Conservation (phyloP, 2,329 filamentous ascomycete genomes). For the Sclerotinia trifoliorum region DNA sequence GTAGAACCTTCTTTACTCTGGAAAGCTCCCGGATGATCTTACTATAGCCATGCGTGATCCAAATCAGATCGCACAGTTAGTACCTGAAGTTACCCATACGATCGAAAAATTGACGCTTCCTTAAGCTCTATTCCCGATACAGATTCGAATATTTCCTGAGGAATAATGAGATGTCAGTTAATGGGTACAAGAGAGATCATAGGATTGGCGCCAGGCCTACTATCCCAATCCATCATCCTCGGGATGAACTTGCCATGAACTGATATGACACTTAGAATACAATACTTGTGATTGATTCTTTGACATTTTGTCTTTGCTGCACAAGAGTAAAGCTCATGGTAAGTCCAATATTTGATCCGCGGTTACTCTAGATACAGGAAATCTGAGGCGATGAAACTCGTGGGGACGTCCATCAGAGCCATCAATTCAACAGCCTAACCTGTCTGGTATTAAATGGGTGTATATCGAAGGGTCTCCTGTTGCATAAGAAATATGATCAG, state of each 20-base stretch:
- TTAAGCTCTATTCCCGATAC: slow-evolving; percentile 22
- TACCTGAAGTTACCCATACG: slow-evolving; percentile 68
- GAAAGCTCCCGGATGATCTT: slow-evolving; percentile 65
- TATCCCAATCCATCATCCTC: background rate
- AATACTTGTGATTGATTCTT: background rate
- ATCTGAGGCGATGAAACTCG: background rate
- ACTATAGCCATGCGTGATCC: slow-evolving; percentile 76
- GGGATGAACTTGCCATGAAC: background rate
- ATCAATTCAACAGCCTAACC: background rate
- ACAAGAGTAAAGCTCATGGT: background rate
- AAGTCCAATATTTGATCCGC: background rate
- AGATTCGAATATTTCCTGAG: background rate
- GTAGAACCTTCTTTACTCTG: slow-evolving; percentile 51
- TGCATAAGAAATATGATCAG: background rate
- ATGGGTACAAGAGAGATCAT: background rate
- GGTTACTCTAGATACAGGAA: background rate
- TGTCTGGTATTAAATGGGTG: background rate
- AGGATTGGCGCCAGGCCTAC: background rate
- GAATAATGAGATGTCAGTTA: background rate
- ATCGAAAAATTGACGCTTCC: slow-evolving; percentile 50
- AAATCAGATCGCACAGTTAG: slow-evolving; percentile 67
- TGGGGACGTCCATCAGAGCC: background rate
- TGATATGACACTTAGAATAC: background rate
- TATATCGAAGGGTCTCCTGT: background rate
- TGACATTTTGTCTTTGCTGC: background rate